Conservation (phyloP, 2,329 filamentous ascomycete genomes). For the Xylogone sp. region DNA sequence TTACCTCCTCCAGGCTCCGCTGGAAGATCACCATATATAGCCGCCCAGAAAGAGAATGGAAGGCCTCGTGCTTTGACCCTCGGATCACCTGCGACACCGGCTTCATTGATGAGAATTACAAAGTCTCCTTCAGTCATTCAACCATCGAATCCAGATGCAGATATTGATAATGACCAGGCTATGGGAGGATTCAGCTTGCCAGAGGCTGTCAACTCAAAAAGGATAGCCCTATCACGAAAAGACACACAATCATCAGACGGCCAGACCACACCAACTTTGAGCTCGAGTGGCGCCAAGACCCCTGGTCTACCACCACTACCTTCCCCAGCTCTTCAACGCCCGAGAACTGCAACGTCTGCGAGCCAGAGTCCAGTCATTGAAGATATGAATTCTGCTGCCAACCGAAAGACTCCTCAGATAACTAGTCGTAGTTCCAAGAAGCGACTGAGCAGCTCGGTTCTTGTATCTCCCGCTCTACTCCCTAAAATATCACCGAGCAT, state of each 20-base stretch:
- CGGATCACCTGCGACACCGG: conserved; percentile 72
- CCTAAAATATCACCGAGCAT: conserved; percentile 93
- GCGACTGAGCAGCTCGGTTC: conserved; percentile 66
- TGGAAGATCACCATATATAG: conserved; percentile 64
- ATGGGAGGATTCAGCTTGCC: conserved; percentile 70
- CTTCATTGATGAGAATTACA: conserved; percentile 78
- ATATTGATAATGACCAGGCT: conserved; percentile 42
- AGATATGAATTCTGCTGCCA: conserved; percentile 35
- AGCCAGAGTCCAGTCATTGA: conserved; percentile 51
- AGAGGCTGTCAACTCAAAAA: conserved; percentile 58
- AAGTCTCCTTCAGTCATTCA: conserved; percentile 25
- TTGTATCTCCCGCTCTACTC: conserved; percentile 81
- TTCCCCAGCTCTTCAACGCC: conserved; percentile 40
- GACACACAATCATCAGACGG: conserved; percentile 46
- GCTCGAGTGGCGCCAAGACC: conserved; percentile 27
- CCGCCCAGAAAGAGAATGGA: conserved; percentile 44
- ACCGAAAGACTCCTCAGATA: conserved; percentile 48
- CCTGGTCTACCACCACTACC: conserved; percentile 33
- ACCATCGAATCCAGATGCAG: conserved; percentile 40
- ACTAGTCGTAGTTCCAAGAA: conserved; percentile 62
- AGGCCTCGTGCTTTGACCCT: conserved; percentile 28
- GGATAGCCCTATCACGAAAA: conserved; percentile 41
- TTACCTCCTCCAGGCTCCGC: conserved; percentile 62
- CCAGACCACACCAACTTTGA: conserved; percentile 51
- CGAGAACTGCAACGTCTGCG: conserved; percentile 37